phyloP scores from a whole-genome alignment of 1,284 basidiomycete species.

The Prillingera fragicola region DNA sequence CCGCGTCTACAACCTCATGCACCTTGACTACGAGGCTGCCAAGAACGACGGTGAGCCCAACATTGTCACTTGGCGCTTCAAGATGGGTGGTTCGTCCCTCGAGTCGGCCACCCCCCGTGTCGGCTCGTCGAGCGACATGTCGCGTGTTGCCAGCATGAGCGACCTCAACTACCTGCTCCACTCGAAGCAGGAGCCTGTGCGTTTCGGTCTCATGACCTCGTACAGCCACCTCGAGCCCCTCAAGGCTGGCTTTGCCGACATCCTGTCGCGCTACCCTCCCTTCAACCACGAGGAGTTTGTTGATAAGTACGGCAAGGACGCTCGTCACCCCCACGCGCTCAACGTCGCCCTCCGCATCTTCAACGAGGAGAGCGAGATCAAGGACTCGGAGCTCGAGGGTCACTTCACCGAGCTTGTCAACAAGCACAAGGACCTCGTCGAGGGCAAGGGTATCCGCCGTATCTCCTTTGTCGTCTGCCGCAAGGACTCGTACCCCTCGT shows the following conservation, averaged over 20 bases:
- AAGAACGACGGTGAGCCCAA: constrained; percentile 75
- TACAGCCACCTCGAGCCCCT: constrained; percentile 72
- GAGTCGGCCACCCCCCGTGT: constrained; percentile 79
- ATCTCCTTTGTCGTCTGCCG: constrained; percentile 90
- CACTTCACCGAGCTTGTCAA: constrained; percentile 72
- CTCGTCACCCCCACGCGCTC: constrained; percentile 80
- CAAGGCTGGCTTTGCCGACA: constrained; percentile 63
- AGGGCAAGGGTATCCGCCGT: constrained; percentile 76
- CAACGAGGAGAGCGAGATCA: constrained; percentile 62
- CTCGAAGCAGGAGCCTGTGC: constrained; percentile 74
- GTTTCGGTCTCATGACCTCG: constrained; percentile 82
- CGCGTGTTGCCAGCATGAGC: constrained; percentile 78
- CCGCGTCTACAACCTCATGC: constrained; percentile 85
- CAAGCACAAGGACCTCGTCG: constrained; percentile 60
- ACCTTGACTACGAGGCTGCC: constrained; percentile 89
- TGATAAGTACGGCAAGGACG: constrained; percentile 66
- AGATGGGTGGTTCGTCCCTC: constrained; percentile 69
- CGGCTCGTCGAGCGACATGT: constrained; percentile 49
- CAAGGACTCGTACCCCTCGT: constrained; percentile 85
- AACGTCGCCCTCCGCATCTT: constrained; percentile 87
- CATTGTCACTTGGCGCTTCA: constrained; percentile 87
- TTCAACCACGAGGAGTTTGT: constrained; percentile 67
- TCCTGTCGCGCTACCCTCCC: constrained; percentile 56
- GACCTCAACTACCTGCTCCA: constrained; percentile 86
- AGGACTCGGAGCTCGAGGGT: constrained; percentile 72